Conservation (phyloP, 257 asterid genomes). For the Anisodus tanguticus region DNA sequence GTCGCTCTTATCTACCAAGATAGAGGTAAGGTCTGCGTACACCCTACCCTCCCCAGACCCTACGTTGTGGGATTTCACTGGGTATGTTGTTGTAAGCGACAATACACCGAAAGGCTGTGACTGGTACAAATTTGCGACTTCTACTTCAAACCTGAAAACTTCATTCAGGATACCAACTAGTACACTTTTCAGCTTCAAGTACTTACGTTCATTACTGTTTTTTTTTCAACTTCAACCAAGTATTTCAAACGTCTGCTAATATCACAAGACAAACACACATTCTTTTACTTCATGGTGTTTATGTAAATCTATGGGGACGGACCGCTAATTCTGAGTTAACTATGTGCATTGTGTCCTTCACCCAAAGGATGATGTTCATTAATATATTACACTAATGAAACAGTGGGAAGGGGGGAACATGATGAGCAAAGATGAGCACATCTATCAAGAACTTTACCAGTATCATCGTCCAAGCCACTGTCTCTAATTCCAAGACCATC, state of each 20-base stretch:
- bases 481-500: slow-evolving; percentile 49
- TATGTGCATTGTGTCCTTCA: not conserved
- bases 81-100: not conserved
- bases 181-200: not conserved
- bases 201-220: not conserved
- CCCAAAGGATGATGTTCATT: not conserved
- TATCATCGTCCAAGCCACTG: slow-evolving; percentile 41
- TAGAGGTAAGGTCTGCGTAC: too few species aligned
- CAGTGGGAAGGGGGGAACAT: not conserved
- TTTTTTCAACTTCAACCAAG: not conserved
- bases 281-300: not conserved
- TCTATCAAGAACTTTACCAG: slow-evolving; percentile 45
- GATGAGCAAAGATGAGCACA: not conserved
- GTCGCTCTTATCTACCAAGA: too few species aligned
- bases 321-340: not conserved
- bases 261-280: not conserved
- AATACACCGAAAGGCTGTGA: not conserved
- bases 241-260: not conserved
- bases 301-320: not conserved
- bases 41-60: too few species aligned
- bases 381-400: not conserved
- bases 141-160: not conserved
- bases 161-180: not conserved
- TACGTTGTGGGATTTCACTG: too few species aligned
- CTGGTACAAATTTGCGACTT: not conserved